A percentile compares a stretch with the other conserved stretches of the same genome.
phyloP scores from a whole-genome alignment of 176 grass and related monocot species.

The Carex myosuroides region DNA sequence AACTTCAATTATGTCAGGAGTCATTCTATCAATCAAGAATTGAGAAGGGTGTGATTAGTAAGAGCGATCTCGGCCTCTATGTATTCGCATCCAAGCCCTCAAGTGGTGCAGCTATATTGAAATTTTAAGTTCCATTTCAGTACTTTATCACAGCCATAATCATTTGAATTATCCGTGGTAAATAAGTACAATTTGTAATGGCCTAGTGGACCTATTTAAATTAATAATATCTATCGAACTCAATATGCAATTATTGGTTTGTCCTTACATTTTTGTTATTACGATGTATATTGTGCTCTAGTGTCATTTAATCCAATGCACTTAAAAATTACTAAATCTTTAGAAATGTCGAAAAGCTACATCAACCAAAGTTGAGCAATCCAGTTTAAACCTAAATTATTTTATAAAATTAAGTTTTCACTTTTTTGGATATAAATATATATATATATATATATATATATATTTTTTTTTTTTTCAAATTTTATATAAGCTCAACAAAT shows the following conservation, averaged over 20 bases:
- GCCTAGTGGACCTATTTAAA: neutral
- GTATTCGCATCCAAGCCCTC: slow-evolving; percentile 96
- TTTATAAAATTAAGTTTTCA: too few relatives aligned
- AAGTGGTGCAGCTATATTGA: slow-evolving; percentile 83
- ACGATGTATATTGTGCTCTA: neutral
- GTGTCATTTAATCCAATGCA: too few relatives aligned
- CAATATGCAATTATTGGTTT: neutral
- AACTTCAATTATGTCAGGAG: slow-evolving; percentile 33
- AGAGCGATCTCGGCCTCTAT: slow-evolving; percentile 58
- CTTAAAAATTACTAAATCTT: too few relatives aligned
- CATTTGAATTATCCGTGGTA: neutral
- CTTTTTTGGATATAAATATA: too few relatives aligned
- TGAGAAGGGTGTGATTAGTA: slow-evolving; percentile 56
- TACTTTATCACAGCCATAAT: neutral
- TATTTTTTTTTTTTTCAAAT: too few relatives aligned
- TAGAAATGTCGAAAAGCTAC: too few relatives aligned
- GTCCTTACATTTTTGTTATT: neutral
- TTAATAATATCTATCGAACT: slow-evolving; percentile 11
- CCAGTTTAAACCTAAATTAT: too few relatives aligned
- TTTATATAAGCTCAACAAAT: too few relatives aligned
- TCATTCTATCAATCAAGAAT: slow-evolving; percentile 74
- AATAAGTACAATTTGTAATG: slow-evolving; percentile 18
- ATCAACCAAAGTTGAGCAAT: too few relatives aligned
- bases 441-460: too few relatives aligned
- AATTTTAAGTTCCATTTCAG: slow-evolving; percentile 31